Evolutionary conservation across 2,329 filamentous ascomycete genomes (phyloP), one percentile per base, ranked within the genome.

Genomic region (Calonectria fujianensis): DNA sequence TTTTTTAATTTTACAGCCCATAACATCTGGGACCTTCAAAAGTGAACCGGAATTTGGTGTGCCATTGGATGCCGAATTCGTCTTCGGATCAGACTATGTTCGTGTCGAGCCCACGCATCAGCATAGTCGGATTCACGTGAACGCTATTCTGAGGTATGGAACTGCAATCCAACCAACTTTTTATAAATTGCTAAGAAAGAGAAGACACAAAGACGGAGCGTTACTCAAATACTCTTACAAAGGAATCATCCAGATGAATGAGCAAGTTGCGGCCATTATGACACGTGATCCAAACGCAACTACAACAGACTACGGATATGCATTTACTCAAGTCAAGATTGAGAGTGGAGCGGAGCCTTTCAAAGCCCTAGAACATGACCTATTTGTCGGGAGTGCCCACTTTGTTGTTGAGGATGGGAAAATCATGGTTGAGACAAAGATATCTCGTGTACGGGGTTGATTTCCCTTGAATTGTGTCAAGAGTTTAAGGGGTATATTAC

Each of bases 311-410:
- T 70, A 52, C 31, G 69, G 69, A 24, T 65, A 65, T 9, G 69
- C 69, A 3, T 14, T 64, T 32, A 54, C 69, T 2, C 54, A 70
- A 18, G 45, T 70, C 37, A 70, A 39, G 37, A 61, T 70, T 41
- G 29, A 63, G 35, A 32, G 41, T n/a, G 69, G 69, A 39, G 39
- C 45, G 6, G 69, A 64, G n/a, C 10, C 31, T 9, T 51, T 70
- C 8, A 63, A n/a, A 11, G 27, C 20, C 10, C 18, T 70, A 4
- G 69, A 70, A 29, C 32, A 64, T 27, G 14, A 32, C 2, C 41
- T 70, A 5, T 70, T 64, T 54, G 31, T 70, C n/a, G 69, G 69
- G 29, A 70, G 57, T n/a, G 69, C 69, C 9, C 69, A 52, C 16
- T 70, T 70, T 18, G 57, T 70, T 24, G 45, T 70, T 13, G 57